Evolutionary conservation across 1,139 yeast genomes (phyloP), one percentile per base, ranked within the genome.

Genomic region (Pichia norvegensis): DNA sequence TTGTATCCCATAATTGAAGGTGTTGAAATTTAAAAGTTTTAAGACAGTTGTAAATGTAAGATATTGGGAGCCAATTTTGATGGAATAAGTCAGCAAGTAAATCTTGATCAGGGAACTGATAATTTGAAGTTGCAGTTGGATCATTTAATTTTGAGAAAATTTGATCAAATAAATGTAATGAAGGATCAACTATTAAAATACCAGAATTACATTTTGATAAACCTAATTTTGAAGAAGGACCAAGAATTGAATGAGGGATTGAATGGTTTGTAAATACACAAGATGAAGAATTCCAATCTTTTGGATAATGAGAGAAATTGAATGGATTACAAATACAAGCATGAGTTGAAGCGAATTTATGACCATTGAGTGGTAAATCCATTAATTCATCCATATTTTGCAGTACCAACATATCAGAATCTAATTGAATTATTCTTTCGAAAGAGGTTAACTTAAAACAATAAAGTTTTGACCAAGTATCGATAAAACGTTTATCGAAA

Each of bases 281-380:
- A 55, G 76, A 75, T 39, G 61, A 65, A 2, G 65, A 63, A 4
- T 65, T 52, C 81, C 81, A 76, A 50, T 72, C 65, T 42, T 54
- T 50, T n/a, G 82, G 82, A 51, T 76, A 76, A 53, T 76, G 78
- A 1, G 67, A 54, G 50, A 69, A 68, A 23, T 67, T 57, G 57
- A 70, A 65, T 3, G 82, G 81, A 51, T 76, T 76, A 59, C 81
- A 76, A 20, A 74, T 77, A 57, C 82, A 76, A 2, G 81, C 81
- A 53, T 76, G 78, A n/a, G 74, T 59, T 0, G 80, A 79, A 0
- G 79, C 81, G 61, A 76, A 76, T 2, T 66, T 67, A 11, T 44
- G 37, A 3, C 55, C 48, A 6, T 53, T 51, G 33, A 73, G 57
- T 17, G 63, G 61, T 29, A 74, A 44, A 14, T 68, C 69, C 71